These are phyloP conservation scores for Trypanosoma platydactyli DNA, from an alignment of 208 protist genomes.

Conservation along the genomic window DNA sequence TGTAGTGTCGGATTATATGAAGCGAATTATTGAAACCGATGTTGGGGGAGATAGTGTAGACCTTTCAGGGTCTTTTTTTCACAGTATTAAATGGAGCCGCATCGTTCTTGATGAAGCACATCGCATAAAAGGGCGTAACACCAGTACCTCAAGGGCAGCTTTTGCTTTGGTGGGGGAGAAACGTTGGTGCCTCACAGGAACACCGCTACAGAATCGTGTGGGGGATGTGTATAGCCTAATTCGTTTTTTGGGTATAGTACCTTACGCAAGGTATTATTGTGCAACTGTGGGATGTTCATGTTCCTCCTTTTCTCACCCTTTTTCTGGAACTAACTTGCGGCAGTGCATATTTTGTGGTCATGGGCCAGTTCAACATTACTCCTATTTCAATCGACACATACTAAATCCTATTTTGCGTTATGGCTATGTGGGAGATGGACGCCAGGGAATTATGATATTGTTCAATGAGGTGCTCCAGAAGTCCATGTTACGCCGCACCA, in stretches of 20 bases:
- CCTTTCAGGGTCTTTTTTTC: constrained; percentile 66
- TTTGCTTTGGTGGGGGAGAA: constrained; percentile 79
- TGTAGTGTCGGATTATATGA: constrained; percentile 57
- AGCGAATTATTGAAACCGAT: constrained; percentile 74
- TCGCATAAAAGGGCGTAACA: constrained; percentile 90
- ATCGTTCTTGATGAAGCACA: constrained; percentile 94
- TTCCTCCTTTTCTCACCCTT: constrained; percentile 86
- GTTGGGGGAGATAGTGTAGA: constrained; percentile 76
- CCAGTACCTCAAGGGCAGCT: constrained; percentile 80
- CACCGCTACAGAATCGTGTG: constrained; percentile 97
- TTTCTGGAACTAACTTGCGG: constrained; percentile 69
- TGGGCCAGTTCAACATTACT: constrained; percentile 91
- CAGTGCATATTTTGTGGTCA: constrained; percentile 92
- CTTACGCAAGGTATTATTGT: constrained; percentile 90
- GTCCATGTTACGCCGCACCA: constrained; percentile 91
- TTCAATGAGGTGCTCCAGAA: constrained; percentile 87
- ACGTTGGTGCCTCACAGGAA: constrained; percentile 94
- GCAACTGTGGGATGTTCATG: constrained; percentile 85
- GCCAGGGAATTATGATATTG: constrained; percentile 85
- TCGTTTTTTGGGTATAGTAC: constrained; percentile 91
- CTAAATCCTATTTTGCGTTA: constrained; percentile 95
- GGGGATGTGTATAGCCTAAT: constrained; percentile 96
- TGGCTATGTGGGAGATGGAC: constrained; percentile 91
- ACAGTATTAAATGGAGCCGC: constrained; percentile 82
- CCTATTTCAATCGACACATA: constrained; percentile 92